Conservation (phyloP, 2,329 filamentous ascomycete species). For the Cladosporium velox region DNA sequence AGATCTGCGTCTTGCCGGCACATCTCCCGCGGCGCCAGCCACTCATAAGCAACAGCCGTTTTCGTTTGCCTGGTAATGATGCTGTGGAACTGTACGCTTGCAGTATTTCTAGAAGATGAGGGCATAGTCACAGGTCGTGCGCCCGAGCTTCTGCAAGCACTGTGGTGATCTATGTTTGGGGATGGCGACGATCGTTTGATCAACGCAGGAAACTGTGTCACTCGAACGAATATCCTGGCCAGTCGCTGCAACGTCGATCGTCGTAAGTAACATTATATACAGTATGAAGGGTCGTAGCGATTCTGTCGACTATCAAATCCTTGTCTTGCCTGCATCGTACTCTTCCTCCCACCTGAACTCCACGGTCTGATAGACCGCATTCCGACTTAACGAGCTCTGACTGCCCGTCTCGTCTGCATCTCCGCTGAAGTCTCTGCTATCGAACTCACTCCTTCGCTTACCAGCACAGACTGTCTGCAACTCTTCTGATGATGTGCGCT, state of each 20-base stretch:
- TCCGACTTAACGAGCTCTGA: slow-evolving; percentile 21
- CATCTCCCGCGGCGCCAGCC: neutral
- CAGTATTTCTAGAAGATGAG: neutral
- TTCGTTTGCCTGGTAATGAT: neutral
- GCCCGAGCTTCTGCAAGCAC: neutral
- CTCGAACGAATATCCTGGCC: neutral
- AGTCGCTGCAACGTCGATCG: neutral
- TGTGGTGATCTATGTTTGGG: neutral
- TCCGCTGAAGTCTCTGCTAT: neutral
- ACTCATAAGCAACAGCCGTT: neutral
- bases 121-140: neutral
- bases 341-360: slow-evolving; percentile 24
- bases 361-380: slow-evolving; percentile 23
- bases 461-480: slow-evolving; percentile 3
- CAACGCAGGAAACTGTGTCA: neutral
- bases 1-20: neutral
- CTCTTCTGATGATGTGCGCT: neutral
- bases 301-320: slow-evolving; percentile 14
- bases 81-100: neutral
- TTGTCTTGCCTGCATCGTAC: slow-evolving; percentile 9
- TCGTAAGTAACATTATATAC: neutral
- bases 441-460: slow-evolving; percentile 5
- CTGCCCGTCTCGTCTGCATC: slow-evolving; percentile 22
- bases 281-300: neutral
- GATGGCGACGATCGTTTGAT: neutral